Evolutionary conservation across 345 rosid species (phyloP).

Genomic region (Moricandia arvensis): DNA sequence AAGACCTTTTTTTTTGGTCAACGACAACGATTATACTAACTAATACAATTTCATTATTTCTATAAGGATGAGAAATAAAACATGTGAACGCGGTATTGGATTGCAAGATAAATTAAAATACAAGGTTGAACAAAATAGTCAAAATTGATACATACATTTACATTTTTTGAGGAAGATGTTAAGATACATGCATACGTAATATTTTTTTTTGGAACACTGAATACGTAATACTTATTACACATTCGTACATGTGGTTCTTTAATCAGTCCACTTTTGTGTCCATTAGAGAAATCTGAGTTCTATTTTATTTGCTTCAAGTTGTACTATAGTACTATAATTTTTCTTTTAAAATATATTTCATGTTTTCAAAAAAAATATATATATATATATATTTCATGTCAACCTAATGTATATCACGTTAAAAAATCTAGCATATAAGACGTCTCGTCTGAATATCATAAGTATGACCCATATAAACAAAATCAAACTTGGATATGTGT

Average conservation of each 20-base stretch:
- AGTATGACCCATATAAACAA: neutral
- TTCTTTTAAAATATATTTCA: neutral
- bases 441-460: neutral
- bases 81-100: neutral
- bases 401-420: neutral
- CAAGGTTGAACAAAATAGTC: conserved; percentile 21
- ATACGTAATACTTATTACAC: no score
- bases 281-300: neutral
- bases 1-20: no score
- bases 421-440: neutral
- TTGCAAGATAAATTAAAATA: conserved; percentile 18
- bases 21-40: no score
- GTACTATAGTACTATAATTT: neutral
- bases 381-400: neutral
- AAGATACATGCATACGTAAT: no score
- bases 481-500: neutral
- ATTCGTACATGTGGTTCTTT: neutral
- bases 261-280: neutral
- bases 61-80: no score
- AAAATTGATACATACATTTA: neutral
- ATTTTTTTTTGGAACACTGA: no score
- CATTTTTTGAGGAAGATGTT: no score
- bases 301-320: neutral
- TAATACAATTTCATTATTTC: no score
- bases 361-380: no score